Evolutionary conservation across 495 filamentous ascomycete genomes (phyloP).

Genomic region (Hapsidospora chrysogenum): DNA sequence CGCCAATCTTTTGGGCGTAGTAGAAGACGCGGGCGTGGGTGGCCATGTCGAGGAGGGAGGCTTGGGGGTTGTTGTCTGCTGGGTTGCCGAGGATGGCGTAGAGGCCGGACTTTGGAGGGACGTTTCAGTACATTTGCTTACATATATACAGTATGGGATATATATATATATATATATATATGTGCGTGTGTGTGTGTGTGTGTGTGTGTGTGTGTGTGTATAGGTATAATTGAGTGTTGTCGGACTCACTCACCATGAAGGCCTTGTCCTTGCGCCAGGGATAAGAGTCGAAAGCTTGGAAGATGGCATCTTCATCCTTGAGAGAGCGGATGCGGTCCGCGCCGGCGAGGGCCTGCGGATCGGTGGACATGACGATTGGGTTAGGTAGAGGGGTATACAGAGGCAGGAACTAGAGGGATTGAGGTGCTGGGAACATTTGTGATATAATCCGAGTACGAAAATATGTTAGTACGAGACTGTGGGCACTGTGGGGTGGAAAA

Average conservation of each 20-base stretch:
- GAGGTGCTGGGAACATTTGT: too few species aligned
- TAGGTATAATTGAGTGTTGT: not conserved
- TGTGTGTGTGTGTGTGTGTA: not conserved
- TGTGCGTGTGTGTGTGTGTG: too few species aligned
- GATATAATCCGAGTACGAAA: too few species aligned
- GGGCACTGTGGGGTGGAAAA: too few species aligned
- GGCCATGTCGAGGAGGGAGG: conserved; percentile 9
- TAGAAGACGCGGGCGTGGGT: conserved; percentile 26
- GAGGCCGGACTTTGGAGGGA: conserved; percentile 4
- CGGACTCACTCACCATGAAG: conserved; percentile 1
- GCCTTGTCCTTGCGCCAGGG: conserved; percentile 2
- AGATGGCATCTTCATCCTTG: conserved; percentile 3
- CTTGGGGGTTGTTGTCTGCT: not conserved
- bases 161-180: not conserved
- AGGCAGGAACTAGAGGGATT: too few species aligned
- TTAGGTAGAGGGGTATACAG: too few species aligned
- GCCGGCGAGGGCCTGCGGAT: not conserved
- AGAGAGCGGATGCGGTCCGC: conserved; percentile 3
- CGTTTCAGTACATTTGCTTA: too few species aligned
- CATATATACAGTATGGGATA: not conserved
- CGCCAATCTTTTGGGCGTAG: conserved; percentile 19
- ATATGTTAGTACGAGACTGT: too few species aligned
- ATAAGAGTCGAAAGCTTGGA: conserved; percentile 4
- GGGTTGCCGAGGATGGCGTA: conserved; percentile 5
- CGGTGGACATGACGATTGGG: not conserved